Evolutionary conservation across 441 rosid species (phyloP).

Genomic region (Erodium trifolium): DNA sequence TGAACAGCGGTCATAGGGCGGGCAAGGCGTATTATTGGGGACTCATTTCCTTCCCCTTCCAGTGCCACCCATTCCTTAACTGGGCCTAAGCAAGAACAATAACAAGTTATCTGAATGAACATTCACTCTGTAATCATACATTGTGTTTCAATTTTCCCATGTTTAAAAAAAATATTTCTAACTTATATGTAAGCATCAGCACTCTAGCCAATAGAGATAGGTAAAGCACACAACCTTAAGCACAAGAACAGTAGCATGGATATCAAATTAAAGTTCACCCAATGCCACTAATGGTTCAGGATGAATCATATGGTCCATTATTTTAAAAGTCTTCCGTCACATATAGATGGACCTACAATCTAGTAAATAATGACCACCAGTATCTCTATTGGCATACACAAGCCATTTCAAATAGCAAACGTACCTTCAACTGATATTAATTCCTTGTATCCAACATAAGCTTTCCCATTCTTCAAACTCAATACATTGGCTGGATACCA

Average conservation of each 20-base stretch:
- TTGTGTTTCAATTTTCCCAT: too few relatives aligned
- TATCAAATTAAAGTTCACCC: neutral
- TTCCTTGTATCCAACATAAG: slow-evolving; percentile 60
- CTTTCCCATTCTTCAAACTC: slow-evolving; percentile 68
- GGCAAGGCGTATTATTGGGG: slow-evolving; percentile 69
- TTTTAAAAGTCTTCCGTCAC: too few relatives aligned
- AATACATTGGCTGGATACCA: slow-evolving; percentile 82
- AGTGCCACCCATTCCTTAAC: slow-evolving; percentile 81
- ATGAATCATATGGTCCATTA: neutral
- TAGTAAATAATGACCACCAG: neutral
- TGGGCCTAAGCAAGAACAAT: slow-evolving; percentile 50
- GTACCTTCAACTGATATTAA: slow-evolving; percentile 63
- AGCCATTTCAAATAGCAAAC: neutral
- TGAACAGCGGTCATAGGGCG: slow-evolving; percentile 48
- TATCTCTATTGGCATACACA: neutral
- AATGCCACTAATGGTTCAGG: neutral
- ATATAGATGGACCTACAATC: neutral
- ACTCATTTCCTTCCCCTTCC: slow-evolving; percentile 44
- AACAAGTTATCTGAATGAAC: slow-evolving; percentile 7
- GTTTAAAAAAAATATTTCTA: too few relatives aligned
- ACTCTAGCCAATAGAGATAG: neutral
- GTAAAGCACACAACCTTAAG: neutral
- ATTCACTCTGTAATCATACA: neutral
- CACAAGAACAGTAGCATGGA: neutral
- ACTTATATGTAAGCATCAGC: neutral